Conservation (phyloP, 805 yeast genomes). For the Saccharomycopsis malanga region DNA sequence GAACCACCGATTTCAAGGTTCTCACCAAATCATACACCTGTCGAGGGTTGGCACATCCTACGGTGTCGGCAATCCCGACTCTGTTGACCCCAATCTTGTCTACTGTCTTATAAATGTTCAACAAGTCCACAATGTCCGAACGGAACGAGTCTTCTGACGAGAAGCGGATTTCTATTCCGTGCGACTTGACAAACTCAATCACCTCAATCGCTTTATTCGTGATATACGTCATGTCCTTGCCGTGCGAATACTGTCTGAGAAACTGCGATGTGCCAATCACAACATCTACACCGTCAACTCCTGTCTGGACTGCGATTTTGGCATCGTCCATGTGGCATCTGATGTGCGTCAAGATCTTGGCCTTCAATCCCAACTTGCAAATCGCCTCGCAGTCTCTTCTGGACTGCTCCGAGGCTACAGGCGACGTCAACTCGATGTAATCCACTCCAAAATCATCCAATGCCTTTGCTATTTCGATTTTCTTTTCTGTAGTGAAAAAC, state of each 20-base stretch:
- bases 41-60: constrained; percentile 98
- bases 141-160: constrained; percentile 97
- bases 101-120: constrained; percentile 93
- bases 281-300: constrained; percentile 98
- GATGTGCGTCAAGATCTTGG: constrained; percentile 92
- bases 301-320: constrained; percentile 92
- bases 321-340: constrained; percentile 99
- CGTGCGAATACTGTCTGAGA: constrained; percentile 90
- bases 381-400: constrained; percentile 94
- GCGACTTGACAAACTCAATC: constrained; percentile 92
- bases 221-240: constrained; percentile 97
- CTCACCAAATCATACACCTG: constrained; percentile 95
- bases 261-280: constrained; percentile 97
- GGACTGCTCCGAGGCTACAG: constrained; percentile 95
- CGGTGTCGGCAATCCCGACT: constrained; percentile 99
- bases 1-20: constrained; percentile 86
- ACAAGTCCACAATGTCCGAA: constrained; percentile 88
- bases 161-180: constrained; percentile 94
- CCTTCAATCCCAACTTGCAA: constrained; percentile 92
- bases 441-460: constrained; percentile 97
- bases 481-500: constrained; percentile 88
- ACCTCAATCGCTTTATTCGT: constrained; percentile 95
- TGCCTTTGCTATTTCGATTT: constrained; percentile 95
- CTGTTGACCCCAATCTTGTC: constrained; percentile 97
- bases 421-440: constrained; percentile 94